These are phyloP conservation scores for Dothideomycetes sp. DNA, from an alignment of 2,329 filamentous ascomycete genomes.

Conservation along the genomic window DNA sequence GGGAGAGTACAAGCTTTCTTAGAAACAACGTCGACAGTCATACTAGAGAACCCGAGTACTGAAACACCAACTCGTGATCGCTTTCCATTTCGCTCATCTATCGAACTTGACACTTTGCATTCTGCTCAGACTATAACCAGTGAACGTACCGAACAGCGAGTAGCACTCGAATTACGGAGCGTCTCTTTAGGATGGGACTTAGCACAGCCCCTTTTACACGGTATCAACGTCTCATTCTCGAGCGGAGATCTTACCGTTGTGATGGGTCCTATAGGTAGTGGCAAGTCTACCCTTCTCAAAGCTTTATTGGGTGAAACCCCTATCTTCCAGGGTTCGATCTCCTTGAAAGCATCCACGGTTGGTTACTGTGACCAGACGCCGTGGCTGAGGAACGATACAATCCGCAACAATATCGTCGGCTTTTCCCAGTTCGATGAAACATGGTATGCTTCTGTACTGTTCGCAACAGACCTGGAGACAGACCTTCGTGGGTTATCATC, in stretches of 20 bases:
- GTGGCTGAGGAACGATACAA: constrained; percentile 26
- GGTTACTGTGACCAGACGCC: constrained; percentile 27
- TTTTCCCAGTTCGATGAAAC: constrained; percentile 23
- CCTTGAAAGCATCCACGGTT: constrained; percentile 21
- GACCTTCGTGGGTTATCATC: constrained; percentile 29
- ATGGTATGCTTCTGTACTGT: constrained; percentile 26
- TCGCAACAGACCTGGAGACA: constrained; percentile 23
- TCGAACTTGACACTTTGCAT: no score
- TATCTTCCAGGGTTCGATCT: constrained; percentile 18
- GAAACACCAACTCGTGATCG: no score
- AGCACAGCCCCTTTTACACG: background rate
- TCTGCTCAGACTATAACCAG: background rate
- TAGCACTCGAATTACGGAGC: background rate
- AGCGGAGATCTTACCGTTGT: constrained; percentile 35
- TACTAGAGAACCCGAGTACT: no score
- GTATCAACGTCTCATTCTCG: background rate
- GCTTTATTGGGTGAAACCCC: constrained; percentile 33
- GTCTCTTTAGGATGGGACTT: background rate
- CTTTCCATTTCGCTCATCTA: no score
- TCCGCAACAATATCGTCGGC: constrained; percentile 27
- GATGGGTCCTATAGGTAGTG: constrained; percentile 40
- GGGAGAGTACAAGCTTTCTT: background rate
- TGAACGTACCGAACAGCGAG: no score
- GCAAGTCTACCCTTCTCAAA: constrained; percentile 41
- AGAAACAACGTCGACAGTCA: no score